A percentile compares a stretch with the other conserved stretches of the same genome.
Conservation (phyloP, 768 basidiomycete species). For the Russula dissimulans region DNA sequence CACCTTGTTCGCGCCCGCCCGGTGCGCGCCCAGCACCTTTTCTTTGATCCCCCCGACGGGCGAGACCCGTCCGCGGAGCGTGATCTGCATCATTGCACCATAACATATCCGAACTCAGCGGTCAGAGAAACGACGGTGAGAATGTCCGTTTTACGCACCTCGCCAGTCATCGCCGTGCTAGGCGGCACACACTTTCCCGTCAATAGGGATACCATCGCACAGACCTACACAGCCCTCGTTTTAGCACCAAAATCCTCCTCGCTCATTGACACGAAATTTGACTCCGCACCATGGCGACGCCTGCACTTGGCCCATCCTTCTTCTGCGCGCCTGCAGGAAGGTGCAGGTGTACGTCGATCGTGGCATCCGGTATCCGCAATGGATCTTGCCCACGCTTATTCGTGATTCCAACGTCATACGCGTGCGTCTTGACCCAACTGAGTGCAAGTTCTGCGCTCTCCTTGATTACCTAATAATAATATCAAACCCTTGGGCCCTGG, state of each 20-base stretch:
- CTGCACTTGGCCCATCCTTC: conserved; percentile 91
- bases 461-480: conserved; percentile 56
- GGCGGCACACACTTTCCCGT: conserved; percentile 66
- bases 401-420: conserved; percentile 73
- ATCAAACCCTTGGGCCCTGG: no score
- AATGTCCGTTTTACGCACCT: conserved; percentile 34
- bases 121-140: neutral
- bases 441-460: conserved; percentile 86
- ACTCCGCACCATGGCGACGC: conserved; percentile 67
- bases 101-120: neutral
- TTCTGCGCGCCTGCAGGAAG: conserved; percentile 84
- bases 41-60: conserved; percentile 90
- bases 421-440: conserved; percentile 86
- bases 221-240: conserved; percentile 36
- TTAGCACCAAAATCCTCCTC: neutral
- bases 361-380: conserved; percentile 52
- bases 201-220: conserved; percentile 80
- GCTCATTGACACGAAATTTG: neutral
- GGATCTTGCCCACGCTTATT: conserved; percentile 61
- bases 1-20: conserved; percentile 74
- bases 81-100: conserved; percentile 40
- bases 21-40: conserved; percentile 84
- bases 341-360: conserved; percentile 81
- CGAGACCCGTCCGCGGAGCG: conserved; percentile 70
- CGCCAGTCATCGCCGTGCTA: conserved; percentile 83